Evolutionary conservation across 495 filamentous ascomycete species (phyloP).

Genomic region (Neurospora tetrasperma): DNA sequence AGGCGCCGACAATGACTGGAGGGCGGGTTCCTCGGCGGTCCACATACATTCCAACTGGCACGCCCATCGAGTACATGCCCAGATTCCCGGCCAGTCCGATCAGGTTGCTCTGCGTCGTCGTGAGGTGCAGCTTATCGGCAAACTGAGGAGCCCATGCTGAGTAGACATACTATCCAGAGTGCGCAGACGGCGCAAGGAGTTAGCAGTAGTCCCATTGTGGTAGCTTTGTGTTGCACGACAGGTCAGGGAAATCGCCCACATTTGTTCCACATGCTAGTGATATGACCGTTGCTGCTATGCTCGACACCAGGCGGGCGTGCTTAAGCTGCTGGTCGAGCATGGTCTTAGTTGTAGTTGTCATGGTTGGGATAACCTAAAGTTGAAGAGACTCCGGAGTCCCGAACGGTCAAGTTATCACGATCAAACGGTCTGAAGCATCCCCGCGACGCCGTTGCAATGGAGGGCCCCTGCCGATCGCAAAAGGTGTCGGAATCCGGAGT

Average conservation of each 20-base stretch:
- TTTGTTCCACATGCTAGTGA: conserved; percentile 89
- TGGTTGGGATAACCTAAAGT: not conserved
- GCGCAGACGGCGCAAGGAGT: conserved; percentile 4
- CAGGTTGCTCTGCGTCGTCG: conserved; percentile 80
- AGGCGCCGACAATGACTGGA: conserved; percentile 60
- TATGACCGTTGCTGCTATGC: conserved; percentile 75
- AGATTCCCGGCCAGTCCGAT: conserved; percentile 89
- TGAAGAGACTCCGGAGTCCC: not conserved
- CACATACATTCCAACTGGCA: conserved; percentile 80
- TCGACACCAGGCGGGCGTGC: conserved; percentile 60
- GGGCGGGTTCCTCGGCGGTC: conserved; percentile 74
- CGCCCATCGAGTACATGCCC: conserved; percentile 88
- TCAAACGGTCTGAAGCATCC: not conserved
- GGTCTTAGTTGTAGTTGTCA: not conserved
- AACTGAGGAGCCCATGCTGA: conserved; percentile 97
- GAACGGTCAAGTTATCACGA: not conserved
- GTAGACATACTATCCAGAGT: conserved; percentile 72
- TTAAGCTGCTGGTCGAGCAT: conserved; percentile 31
- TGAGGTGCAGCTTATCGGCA: conserved; percentile 71
- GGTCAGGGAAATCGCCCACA: conserved; percentile 34
- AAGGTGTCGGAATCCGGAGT: not conserved
- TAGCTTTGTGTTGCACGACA: not conserved
- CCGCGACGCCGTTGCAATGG: not conserved
- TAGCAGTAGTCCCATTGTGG: not conserved
- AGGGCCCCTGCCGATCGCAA: not conserved